Percentiles rank a stretch among this genome's conserved stretches.
Evolutionary conservation across 75 land plant genomes (phyloP).

Genomic region (Ceratopteris richardii): DNA sequence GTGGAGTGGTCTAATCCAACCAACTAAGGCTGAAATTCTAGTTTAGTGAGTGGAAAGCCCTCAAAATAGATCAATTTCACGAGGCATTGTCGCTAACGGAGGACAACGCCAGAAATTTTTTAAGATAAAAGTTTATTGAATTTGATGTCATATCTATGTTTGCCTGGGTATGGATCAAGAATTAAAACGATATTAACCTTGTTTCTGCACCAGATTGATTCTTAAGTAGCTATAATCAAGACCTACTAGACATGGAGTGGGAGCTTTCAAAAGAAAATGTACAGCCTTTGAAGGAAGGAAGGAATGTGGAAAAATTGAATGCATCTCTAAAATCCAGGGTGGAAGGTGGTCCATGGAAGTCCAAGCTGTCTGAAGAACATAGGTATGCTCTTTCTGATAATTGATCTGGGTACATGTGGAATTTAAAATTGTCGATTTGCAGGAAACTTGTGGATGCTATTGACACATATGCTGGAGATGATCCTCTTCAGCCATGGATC

Average conservation of each 20-base stretch:
- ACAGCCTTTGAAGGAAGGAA: constrained; percentile 78
- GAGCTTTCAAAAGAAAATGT: constrained; percentile 95
- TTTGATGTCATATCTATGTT: too few species aligned
- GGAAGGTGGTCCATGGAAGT: constrained; percentile 23
- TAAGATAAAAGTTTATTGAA: too few species aligned
- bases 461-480: constrained; percentile 82
- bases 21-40: too few species aligned
- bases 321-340: constrained; percentile 44
- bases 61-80: too few species aligned
- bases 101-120: too few species aligned
- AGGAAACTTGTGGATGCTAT: constrained; percentile 81
- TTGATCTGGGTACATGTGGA: background rate
- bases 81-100: too few species aligned
- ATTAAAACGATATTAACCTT: too few species aligned
- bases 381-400: constrained; percentile 28
- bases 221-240: too few species aligned
- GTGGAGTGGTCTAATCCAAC: too few species aligned
- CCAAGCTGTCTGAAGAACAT: constrained; percentile 40
- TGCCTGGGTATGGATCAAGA: too few species aligned
- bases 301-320: constrained; percentile 64
- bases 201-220: too few species aligned
- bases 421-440: constrained; percentile 9
- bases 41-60: too few species aligned
- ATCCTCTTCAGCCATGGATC: constrained; percentile 95
- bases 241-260: constrained; percentile 61